phyloP scores from a whole-genome alignment of 768 basidiomycete species.

The Exidia glandulosa region DNA sequence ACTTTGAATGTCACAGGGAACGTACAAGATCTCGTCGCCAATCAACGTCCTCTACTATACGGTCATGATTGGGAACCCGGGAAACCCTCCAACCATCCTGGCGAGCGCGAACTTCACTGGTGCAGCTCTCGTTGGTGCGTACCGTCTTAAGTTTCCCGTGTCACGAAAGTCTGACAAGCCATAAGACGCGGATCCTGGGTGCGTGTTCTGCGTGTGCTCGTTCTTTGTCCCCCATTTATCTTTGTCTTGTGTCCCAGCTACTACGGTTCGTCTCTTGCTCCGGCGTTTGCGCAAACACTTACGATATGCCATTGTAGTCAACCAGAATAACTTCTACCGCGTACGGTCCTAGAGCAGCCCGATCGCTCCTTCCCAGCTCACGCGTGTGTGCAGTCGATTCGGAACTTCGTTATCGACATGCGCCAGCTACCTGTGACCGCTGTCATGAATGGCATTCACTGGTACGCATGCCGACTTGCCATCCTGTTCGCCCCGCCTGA shows the following conservation, averaged over 20 bases:
- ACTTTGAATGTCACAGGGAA: constrained; percentile 7
- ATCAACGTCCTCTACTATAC: constrained; percentile 20
- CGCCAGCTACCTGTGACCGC: constrained; percentile 1
- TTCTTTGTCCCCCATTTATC: too few species aligned
- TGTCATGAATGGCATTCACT: constrained; percentile 9
- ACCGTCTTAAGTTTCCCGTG: not conserved
- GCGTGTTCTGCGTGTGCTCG: not conserved
- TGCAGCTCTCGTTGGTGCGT: constrained; percentile 8
- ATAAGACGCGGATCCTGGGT: constrained; percentile 8
- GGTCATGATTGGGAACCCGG: constrained; percentile 7
- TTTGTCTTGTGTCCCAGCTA: too few species aligned
- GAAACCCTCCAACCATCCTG: constrained; percentile 5
- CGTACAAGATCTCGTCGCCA: constrained; percentile 19
- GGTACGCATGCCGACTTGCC: not conserved
- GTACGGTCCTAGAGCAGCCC: not conserved
- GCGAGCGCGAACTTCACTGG: constrained; percentile 9
- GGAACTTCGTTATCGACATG: constrained; percentile 11
- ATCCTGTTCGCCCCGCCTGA: too few species aligned
- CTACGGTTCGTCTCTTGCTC: not conserved
- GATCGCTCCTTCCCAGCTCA: not conserved
- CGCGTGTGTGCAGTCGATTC: not conserved
- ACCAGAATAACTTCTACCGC: not conserved
- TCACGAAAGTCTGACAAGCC: not conserved
- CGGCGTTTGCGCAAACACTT: not conserved
- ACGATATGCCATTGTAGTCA: not conserved